Base-by-base conservation (phyloP, 495 filamentous ascomycete genomes). In the Penicillium silybi region DNA sequence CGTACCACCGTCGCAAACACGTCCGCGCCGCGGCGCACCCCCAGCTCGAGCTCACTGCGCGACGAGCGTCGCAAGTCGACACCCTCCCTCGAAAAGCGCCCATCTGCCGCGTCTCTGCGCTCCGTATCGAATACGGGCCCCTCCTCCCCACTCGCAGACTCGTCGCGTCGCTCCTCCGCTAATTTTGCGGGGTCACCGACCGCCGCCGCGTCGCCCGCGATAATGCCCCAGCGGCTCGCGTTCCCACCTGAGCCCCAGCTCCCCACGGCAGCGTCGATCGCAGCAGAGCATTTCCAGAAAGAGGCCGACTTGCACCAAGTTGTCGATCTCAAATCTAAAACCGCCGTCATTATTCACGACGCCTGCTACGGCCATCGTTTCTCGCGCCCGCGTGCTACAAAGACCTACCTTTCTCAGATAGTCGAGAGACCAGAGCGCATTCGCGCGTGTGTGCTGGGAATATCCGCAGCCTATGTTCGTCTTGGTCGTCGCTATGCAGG, bases 361-460 rank as follows among this genome's bases (percentile, higher is more conserved):
- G 84, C 85, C 44, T 95, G 92, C 71, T 98, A 97, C 58, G 90
- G 90, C 10, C 93, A 98, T 66, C 84, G 88, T 1, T 97, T 80
- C 62, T 87, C 90, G 11, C 80, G 93, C 19, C 90, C 89, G n/a
- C 83, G 85, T 34, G 82, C 86, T 0, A 82, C 80, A 2, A 83
- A 81, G 74, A 72, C 3, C 76, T 74, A 4, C 75, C 97, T 0
- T 81, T 64, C 45, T 85, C 80, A 37, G 29, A 92, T 97, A 42
- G 90, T 97, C 13, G 93, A 98, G 68, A 77, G 92, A 32, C 93
- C 93, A 25, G 93, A 98, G 72, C 81, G 93, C 32, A 84, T 98
- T 42, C 89, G 87, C 54, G 95, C 95, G 5, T 83, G 83, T 54
- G 81, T 90, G 0, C 59, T 93, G 35, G 93, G 93, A 6, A 71